phyloP scores from a whole-genome alignment of 805 yeast genomes.

The Schwanniomyces occidentalis region DNA sequence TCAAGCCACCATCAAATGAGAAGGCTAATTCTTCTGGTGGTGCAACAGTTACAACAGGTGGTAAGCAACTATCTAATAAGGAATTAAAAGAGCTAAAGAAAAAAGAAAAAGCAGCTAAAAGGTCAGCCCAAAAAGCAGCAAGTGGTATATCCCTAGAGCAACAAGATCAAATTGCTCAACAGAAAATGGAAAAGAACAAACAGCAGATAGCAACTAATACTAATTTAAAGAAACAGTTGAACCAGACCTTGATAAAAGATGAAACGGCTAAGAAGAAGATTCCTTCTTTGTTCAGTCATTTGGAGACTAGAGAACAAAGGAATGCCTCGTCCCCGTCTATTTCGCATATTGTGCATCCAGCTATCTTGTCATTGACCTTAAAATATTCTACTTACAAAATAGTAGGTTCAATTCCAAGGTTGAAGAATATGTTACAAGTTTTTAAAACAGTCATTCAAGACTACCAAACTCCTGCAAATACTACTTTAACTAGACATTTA shows the following conservation, averaged over 20 bases:
- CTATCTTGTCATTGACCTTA: conserved; percentile 73
- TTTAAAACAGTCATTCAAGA: conserved; percentile 79
- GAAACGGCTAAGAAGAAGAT: conserved; percentile 41
- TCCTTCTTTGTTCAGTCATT: conserved; percentile 73
- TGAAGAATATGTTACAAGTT: conserved; percentile 79
- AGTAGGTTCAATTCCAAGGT: conserved; percentile 87
- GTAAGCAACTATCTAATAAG: conserved; percentile 55
- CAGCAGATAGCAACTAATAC: conserved; percentile 47
- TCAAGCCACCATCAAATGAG: conserved; percentile 1
- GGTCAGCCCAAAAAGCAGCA: conserved; percentile 83
- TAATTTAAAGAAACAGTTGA: conserved; percentile 54
- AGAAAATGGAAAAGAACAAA: conserved; percentile 43
- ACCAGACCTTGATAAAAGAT: conserved; percentile 49
- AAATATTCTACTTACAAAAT: conserved; percentile 81
- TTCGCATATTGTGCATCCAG: conserved; percentile 81
- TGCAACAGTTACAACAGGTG: background rate
- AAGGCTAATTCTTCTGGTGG: background rate
- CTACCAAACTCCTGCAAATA: conserved; percentile 81
- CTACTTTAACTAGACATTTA: conserved; percentile 83
- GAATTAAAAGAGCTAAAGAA: conserved; percentile 86
- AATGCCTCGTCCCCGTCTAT: conserved; percentile 56
- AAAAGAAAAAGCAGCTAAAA: conserved; percentile 86
- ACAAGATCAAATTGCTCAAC: conserved; percentile 41
- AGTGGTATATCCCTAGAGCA: conserved; percentile 54
- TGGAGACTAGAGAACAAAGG: conserved; percentile 78